phyloP scores from a whole-genome alignment of 2,329 filamentous ascomycete species.

The Paecilomyces niveus region DNA sequence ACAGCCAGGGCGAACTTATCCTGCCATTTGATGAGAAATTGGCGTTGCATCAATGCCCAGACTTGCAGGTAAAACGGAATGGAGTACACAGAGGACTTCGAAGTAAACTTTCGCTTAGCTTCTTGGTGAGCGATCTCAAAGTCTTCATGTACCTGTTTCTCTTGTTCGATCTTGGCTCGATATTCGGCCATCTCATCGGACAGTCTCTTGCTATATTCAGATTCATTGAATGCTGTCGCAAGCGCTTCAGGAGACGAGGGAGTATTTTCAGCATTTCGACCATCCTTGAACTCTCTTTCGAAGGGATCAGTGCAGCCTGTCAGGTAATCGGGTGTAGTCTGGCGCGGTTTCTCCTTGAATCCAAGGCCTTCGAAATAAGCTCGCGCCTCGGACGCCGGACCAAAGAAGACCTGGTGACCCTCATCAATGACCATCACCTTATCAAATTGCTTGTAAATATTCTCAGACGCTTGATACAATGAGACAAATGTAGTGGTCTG shows the following conservation, averaged over 20 bases:
- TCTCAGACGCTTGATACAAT: slow-evolving; percentile 60
- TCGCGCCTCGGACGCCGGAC: slow-evolving; percentile 55
- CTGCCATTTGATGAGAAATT: slow-evolving; percentile 47
- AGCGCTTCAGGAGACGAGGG: slow-evolving; percentile 53
- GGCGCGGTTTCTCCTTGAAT: slow-evolving; percentile 62
- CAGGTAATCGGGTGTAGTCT: slow-evolving; percentile 70
- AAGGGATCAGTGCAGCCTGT: slow-evolving; percentile 63
- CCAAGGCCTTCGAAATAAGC: slow-evolving; percentile 65
- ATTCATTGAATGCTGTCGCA: slow-evolving; percentile 44
- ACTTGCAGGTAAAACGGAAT: slow-evolving; percentile 46
- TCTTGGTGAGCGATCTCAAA: slow-evolving; percentile 31
- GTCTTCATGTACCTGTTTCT: slow-evolving; percentile 47
- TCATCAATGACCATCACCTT: slow-evolving; percentile 62
- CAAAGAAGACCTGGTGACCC: slow-evolving; percentile 67
- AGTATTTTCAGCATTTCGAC: slow-evolving; percentile 48
- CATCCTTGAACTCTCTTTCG: slow-evolving; percentile 49
- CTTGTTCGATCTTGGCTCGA: slow-evolving; percentile 54
- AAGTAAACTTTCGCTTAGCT: slow-evolving; percentile 49
- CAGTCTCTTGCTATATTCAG: slow-evolving; percentile 49
- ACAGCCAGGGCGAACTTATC: slow-evolving; percentile 44
- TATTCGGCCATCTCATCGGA: slow-evolving; percentile 63
- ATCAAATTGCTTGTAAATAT: slow-evolving; percentile 53
- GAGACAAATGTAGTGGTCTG: slow-evolving; percentile 58
- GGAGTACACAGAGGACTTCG: slow-evolving; percentile 62
- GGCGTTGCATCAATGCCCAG: slow-evolving; percentile 47